These are phyloP conservation scores for Fraxinus sp. DNA, from an alignment of 305 asterid genomes.

Conservation along the genomic window DNA sequence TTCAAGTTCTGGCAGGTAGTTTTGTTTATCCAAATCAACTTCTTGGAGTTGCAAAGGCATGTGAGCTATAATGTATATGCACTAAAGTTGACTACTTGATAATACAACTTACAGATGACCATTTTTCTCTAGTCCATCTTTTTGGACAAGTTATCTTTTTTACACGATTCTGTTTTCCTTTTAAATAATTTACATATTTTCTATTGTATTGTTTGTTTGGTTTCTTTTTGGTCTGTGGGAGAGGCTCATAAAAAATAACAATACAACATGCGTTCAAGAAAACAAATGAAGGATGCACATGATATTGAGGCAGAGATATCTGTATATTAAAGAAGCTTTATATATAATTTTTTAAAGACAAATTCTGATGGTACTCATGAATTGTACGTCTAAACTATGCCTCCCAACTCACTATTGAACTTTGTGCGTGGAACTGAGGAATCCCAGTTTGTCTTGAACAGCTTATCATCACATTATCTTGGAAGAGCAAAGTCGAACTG, in stretches of 20 bases:
- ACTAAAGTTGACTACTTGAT: background rate
- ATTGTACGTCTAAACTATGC: background rate
- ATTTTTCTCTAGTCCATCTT: background rate
- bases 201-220: background rate
- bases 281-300: background rate
- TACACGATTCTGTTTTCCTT: background rate
- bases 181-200: background rate
- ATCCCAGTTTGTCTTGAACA: constrained; percentile 11
- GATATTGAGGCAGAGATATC: background rate
- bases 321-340: background rate
- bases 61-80: constrained; percentile 16
- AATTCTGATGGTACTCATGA: background rate
- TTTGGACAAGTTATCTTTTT: background rate
- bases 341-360: background rate
- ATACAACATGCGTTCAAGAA: background rate
- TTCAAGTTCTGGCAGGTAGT: constrained; percentile 7
- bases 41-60: background rate
- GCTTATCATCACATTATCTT: background rate
- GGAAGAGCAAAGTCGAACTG: background rate
- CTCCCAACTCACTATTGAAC: background rate
- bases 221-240: background rate
- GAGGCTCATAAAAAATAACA: background rate
- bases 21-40: background rate
- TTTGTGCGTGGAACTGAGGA: background rate
- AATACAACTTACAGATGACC: background rate